Conservation (phyloP, 1,284 basidiomycete genomes). For the Cutaneotrichosporon sp. region DNA sequence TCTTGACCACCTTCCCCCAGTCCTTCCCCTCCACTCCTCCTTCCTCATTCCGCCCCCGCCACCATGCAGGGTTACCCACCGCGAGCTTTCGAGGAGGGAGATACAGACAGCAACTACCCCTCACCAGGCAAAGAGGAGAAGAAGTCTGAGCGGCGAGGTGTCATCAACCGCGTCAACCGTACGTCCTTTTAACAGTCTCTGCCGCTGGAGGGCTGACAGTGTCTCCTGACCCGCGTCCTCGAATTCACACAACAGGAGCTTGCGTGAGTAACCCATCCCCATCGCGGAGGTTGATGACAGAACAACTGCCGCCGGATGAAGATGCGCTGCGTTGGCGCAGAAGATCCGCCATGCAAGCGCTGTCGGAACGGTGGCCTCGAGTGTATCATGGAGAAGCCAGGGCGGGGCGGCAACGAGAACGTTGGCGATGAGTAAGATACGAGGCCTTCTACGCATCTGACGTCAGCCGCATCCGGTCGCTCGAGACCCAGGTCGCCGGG, state of each 20-base stretch:
- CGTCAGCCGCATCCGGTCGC: conserved; percentile 75
- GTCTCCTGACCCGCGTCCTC: background rate
- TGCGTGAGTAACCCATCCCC: conserved; percentile 35
- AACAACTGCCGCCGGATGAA: conserved; percentile 54
- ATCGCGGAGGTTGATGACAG: conserved; percentile 24
- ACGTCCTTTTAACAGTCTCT: conserved; percentile 23
- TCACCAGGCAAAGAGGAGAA: conserved; percentile 21
- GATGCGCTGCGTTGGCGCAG: conserved; percentile 69
- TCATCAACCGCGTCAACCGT: conserved; percentile 52
- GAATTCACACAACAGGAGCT: conserved; percentile 35
- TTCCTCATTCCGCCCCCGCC: background rate
- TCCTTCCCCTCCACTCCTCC: background rate
- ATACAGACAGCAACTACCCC: conserved; percentile 1
- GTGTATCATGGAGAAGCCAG: conserved; percentile 88
- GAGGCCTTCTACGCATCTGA: background rate
- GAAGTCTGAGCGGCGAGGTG: conserved; percentile 34
- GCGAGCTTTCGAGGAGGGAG: background rate
- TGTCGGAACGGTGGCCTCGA: conserved; percentile 81
- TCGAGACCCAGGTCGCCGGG: conserved; percentile 77
- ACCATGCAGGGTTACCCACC: conserved; percentile 19
- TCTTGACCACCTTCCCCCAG: background rate
- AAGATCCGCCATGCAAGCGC: conserved; percentile 88
- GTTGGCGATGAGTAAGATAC: conserved; percentile 70
- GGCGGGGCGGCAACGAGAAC: conserved; percentile 59
- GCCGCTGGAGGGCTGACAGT: background rate